phyloP scores from a whole-genome alignment of 2,329 filamentous ascomycete genomes.

The Ampelomyces quisqualis region DNA sequence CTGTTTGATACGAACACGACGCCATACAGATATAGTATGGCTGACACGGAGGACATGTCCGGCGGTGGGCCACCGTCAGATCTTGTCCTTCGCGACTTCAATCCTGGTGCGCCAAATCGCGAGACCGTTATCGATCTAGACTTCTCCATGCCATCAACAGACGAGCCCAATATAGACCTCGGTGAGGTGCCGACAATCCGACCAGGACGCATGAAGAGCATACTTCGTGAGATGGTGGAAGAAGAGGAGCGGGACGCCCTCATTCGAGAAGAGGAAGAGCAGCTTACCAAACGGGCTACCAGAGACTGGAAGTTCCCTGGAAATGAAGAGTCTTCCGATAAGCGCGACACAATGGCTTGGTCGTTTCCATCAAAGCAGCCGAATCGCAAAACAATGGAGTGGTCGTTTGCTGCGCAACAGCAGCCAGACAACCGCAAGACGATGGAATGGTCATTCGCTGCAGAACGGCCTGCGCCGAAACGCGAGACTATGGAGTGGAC shows the following conservation, averaged over 20 bases:
- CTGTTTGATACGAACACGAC: conserved; percentile 58
- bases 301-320: conserved; percentile 58
- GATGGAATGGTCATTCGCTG: conserved; percentile 57
- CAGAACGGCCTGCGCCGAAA: conserved; percentile 28
- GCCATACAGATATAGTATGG: conserved; percentile 60
- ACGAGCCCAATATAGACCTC: conserved; percentile 47
- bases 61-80: conserved; percentile 54
- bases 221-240: conserved; percentile 47
- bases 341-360: conserved; percentile 24
- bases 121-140: conserved; percentile 61
- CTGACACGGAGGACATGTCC: conserved; percentile 48
- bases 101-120: conserved; percentile 47
- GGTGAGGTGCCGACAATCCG: conserved; percentile 58
- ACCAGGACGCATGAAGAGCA: conserved; percentile 55
- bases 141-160: conserved; percentile 47
- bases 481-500: conserved; percentile 57
- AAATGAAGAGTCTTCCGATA: conserved; percentile 8
- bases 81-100: conserved; percentile 53
- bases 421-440: conserved; percentile 48
- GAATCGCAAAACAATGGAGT: conserved; percentile 54
- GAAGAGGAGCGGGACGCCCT: conserved; percentile 40
- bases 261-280: conserved; percentile 29
- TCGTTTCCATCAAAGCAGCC: conserved; percentile 22
- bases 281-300: conserved; percentile 43
- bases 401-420: conserved; percentile 51